These are phyloP conservation scores for Chalaropsis thielavioides DNA, from an alignment of 2,329 filamentous ascomycete genomes.

Conservation along the genomic window DNA sequence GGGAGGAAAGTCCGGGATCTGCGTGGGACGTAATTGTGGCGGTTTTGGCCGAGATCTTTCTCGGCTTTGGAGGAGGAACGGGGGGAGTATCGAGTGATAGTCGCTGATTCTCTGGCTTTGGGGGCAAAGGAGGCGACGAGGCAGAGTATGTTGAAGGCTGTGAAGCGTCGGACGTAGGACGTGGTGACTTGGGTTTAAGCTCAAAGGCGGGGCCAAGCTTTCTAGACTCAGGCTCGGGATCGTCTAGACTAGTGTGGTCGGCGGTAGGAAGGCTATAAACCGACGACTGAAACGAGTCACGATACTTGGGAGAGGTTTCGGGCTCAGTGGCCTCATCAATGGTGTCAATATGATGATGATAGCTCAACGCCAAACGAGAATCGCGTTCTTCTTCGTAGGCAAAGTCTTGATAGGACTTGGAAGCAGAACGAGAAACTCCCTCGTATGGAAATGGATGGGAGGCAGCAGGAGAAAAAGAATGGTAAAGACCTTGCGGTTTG, in stretches of 20 bases:
- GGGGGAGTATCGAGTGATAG: conserved; percentile 18
- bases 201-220: conserved; percentile 17
- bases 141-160: conserved; percentile 14
- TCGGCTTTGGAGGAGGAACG: conserved; percentile 3
- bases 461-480: background rate
- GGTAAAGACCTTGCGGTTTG: conserved; percentile 1
- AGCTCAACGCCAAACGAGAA: conserved; percentile 14
- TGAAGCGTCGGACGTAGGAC: background rate
- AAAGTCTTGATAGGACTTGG: conserved; percentile 7
- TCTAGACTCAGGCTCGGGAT: conserved; percentile 16
- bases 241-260: conserved; percentile 5
- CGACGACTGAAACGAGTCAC: conserved; percentile 17
- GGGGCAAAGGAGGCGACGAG: conserved; percentile 25
- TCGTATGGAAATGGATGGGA: conserved; percentile 8
- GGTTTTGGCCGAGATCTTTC: conserved; percentile 9
- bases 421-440: conserved; percentile 2
- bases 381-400: conserved; percentile 12
- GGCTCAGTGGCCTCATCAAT: conserved; percentile 17
- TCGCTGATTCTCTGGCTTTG: conserved; percentile 19
- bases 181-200: conserved; percentile 4
- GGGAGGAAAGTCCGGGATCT: conserved; percentile 22
- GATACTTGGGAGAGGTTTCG: conserved; percentile 17
- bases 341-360: conserved; percentile 17
- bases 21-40: conserved; percentile 19
- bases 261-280: conserved; percentile 14